Percentiles rank a stretch among this genome's conserved stretches.
These are phyloP conservation scores for Tephrocybe sp. DNA, from an alignment of 768 basidiomycete genomes.

Conservation along the genomic window DNA sequence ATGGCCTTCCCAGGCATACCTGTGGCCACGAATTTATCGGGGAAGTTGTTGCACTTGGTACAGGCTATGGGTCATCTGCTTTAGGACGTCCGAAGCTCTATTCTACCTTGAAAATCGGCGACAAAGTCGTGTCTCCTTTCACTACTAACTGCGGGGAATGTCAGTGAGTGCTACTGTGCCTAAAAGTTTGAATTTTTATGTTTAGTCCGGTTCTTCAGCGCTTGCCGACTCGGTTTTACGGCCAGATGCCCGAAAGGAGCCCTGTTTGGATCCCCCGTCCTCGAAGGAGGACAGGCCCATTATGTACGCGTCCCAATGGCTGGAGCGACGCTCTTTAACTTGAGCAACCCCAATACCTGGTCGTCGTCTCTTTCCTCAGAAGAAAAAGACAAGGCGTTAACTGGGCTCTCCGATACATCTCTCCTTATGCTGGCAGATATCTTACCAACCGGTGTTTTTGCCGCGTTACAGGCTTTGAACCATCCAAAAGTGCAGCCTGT, in stretches of 20 bases:
- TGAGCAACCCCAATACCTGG: slow-evolving; percentile 48
- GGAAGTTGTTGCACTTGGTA: slow-evolving; percentile 64
- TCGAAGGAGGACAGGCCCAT: slow-evolving; percentile 78
- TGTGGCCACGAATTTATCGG: slow-evolving; percentile 82
- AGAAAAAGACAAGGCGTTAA: slow-evolving; percentile 34
- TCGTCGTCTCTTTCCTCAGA: slow-evolving; percentile 33
- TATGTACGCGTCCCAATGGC: slow-evolving; percentile 77
- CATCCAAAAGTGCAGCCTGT: slow-evolving; percentile 70
- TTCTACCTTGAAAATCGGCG: slow-evolving; percentile 60
- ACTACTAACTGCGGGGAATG: slow-evolving; percentile 85
- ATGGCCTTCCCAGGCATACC: slow-evolving; percentile 40
- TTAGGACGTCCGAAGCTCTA: slow-evolving; percentile 61
- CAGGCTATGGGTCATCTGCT: slow-evolving; percentile 42
- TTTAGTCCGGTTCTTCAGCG: slow-evolving; percentile 34
- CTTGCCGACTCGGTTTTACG: slow-evolving; percentile 72
- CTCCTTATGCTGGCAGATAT: slow-evolving; percentile 75
- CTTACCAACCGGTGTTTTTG: slow-evolving; percentile 78
- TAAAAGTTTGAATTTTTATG: neutral
- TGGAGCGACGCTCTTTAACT: slow-evolving; percentile 72
- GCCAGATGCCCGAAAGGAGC: slow-evolving; percentile 59
- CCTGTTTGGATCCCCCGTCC: slow-evolving; percentile 63
- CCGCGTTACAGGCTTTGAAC: slow-evolving; percentile 65
- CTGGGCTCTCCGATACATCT: slow-evolving; percentile 55
- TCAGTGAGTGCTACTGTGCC: slow-evolving; percentile 47
- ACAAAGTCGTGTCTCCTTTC: slow-evolving; percentile 80